Evolutionary conservation across 352 stramenopile genomes (phyloP).

Genomic region (Globisporangium irregulare): DNA sequence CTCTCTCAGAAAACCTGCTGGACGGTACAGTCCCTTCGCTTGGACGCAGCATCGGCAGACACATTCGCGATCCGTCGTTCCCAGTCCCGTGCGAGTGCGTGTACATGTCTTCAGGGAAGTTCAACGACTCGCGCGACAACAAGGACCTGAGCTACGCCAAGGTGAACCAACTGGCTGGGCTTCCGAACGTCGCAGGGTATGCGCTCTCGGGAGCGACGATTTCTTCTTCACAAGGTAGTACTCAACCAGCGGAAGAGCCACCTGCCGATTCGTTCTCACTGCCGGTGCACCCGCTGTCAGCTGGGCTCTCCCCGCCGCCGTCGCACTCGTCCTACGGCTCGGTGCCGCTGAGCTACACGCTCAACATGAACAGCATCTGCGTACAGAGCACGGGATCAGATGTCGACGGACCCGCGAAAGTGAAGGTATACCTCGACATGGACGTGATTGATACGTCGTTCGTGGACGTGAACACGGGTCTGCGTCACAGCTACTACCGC

Average conservation of each 20-base stretch:
- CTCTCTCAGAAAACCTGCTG: constrained; percentile 12
- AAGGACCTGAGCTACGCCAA: constrained; percentile 22
- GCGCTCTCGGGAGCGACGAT: constrained; percentile 11
- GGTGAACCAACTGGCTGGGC: constrained; percentile 14
- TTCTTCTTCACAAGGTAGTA: constrained; percentile 6
- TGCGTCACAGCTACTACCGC: constrained; percentile 61
- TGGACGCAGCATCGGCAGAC: constrained; percentile 18
- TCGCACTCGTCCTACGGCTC: constrained; percentile 19
- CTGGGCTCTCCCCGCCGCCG: constrained; percentile 1
- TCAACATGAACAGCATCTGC: constrained; percentile 21
- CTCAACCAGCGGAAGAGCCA: constrained; percentile 8
- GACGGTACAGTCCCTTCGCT: constrained; percentile 13
- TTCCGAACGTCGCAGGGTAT: constrained; percentile 18
- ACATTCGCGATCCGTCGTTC: constrained; percentile 20
- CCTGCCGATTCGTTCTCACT: not conserved
- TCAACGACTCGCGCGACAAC: constrained; percentile 14
- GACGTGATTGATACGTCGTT: constrained; percentile 74
- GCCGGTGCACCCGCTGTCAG: not conserved
- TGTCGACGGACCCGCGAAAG: constrained; percentile 13
- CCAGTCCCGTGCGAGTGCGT: constrained; percentile 19
- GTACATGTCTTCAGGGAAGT: constrained; percentile 10
- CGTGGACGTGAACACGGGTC: constrained; percentile 53
- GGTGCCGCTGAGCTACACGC: constrained; percentile 18
- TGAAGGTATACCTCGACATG: constrained; percentile 43
- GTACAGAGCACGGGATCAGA: constrained; percentile 18